Conservation (phyloP, 169 alveolate species). For the Eimeria sp. region DNA sequence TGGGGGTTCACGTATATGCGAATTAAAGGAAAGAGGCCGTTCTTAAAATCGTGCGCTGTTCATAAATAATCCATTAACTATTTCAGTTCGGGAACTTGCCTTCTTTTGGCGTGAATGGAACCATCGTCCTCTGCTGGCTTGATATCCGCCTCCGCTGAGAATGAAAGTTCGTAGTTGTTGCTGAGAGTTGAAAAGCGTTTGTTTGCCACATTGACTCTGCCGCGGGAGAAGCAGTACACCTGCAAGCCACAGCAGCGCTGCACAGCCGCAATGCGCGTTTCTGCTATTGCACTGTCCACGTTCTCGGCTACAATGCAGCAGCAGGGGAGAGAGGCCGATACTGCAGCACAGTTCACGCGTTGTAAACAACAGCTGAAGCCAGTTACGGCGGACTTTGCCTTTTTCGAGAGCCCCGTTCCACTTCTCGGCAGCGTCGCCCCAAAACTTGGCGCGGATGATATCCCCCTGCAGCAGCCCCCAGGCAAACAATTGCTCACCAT, state of each 20-base stretch:
- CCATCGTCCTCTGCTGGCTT: slow-evolving; percentile 73
- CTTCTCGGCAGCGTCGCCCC: slow-evolving; percentile 83
- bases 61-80: not conserved
- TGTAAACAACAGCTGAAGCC: not conserved
- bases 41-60: not conserved
- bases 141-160: slow-evolving; percentile 70
- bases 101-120: slow-evolving; percentile 40
- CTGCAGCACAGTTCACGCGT: not conserved
- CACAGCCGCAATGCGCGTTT: not conserved
- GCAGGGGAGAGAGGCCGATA: not conserved
- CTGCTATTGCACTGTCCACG: not conserved
- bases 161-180: slow-evolving; percentile 69
- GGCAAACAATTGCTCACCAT: not conserved
- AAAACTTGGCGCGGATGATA: slow-evolving; percentile 77
- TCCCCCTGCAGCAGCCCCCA: slow-evolving; percentile 64
- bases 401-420: slow-evolving; percentile 67
- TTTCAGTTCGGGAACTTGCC: not conserved
- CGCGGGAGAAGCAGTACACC: slow-evolving; percentile 72
- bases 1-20: not conserved
- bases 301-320: not conserved
- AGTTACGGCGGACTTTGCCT: slow-evolving; percentile 55
- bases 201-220: slow-evolving; percentile 81
- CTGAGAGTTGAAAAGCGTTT: slow-evolving; percentile 72
- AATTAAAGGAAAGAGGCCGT: not conserved
- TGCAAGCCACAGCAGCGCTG: slow-evolving; percentile 9